Evolutionary conservation across 768 basidiomycete genomes (phyloP), one percentile per base, ranked within the genome.

Genomic region (Phanerodontia chrysosporium): DNA sequence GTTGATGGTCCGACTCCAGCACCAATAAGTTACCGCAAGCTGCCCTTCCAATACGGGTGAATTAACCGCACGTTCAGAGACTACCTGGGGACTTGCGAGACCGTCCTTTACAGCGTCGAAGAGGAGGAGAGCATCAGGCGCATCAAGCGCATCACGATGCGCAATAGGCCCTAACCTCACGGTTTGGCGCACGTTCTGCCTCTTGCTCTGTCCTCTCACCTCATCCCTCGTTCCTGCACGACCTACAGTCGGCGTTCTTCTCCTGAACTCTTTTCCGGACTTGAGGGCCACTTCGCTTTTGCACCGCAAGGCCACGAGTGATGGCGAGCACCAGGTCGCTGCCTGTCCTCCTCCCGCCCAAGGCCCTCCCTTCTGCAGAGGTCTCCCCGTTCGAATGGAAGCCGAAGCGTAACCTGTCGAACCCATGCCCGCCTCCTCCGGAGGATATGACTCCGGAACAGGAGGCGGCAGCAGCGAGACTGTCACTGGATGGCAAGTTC

Each of bases 371-470:
- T 49, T 64, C 74, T 13, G 65, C 73, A 28, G 62, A 66, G 13
- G 71, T 74, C 29, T 70, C 78, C 2, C 77, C 79, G 59, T 71
- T 79, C 45, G 87, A 87, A 74, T 97, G 95, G 95, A 78, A 75
- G 48, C 95, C 95, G 0, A 80, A 77, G 52, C 80, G 77, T 51
- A 85, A 93, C 67, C 75, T 86, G 8, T 81, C 85, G 25, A 76
- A 77, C 0, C 81, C 84, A n/a, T 84, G 86, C 42, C 91, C 93
- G 1, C 84, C 87, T 2, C 78, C 82, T n/a, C 95, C 95, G 65
- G 89, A 92, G 60, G 80, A 83, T 5, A 86, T 86, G 69, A 70
- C 87, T 48, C 79, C 87, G 48, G 90, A 95, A 65, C 84, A 87
- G 60, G 92, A 95, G 67, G 76, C 91, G 61, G 91, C 90, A 1